These are phyloP conservation scores for Turritis glabra DNA, from an alignment of 345 rosid species.

Conservation along the genomic window DNA sequence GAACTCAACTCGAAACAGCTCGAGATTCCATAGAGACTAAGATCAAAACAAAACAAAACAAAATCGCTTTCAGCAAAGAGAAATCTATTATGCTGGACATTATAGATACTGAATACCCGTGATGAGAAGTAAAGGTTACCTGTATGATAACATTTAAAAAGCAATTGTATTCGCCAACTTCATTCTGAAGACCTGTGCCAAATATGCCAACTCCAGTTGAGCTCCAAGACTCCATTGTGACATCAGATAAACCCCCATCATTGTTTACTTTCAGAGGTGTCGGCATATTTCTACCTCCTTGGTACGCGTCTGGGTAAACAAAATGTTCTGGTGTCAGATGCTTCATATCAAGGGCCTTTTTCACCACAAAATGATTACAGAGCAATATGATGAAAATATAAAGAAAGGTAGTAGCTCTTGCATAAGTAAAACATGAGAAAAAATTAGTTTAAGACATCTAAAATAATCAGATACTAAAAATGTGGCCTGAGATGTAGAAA, in stretches of 20 bases:
- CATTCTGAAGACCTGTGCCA: constrained; percentile 92
- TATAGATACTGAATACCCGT: not conserved
- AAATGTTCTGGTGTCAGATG: constrained; percentile 23
- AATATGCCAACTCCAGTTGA: constrained; percentile 45
- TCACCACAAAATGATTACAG: constrained; percentile 8
- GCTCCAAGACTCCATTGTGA: constrained; percentile 34
- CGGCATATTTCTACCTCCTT: constrained; percentile 56
- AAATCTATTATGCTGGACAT: constrained; percentile 4
- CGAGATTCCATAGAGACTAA: constrained; percentile 96
- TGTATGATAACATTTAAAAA: constrained; percentile 97
- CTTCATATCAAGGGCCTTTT: not conserved
- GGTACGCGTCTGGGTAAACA: constrained; percentile 58
- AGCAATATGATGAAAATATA: constrained; percentile 2
- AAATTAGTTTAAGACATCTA: not conserved
- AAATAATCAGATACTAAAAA: not conserved
- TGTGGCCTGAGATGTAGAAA: not conserved
- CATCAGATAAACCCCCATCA: constrained; percentile 41
- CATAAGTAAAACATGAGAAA: not conserved
- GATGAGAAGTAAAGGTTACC: constrained; percentile 45
- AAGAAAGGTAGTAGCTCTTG: not conserved
- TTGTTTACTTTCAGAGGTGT: constrained; percentile 40
- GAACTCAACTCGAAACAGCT: constrained; percentile 77
- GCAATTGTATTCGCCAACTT: constrained; percentile 96
- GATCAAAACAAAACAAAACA: constrained; percentile 24
- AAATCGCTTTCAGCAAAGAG: constrained; percentile 1